Evolutionary conservation across 805 yeast species (phyloP).

Genomic region (Hemisphaericaspora nanyangensis): DNA sequence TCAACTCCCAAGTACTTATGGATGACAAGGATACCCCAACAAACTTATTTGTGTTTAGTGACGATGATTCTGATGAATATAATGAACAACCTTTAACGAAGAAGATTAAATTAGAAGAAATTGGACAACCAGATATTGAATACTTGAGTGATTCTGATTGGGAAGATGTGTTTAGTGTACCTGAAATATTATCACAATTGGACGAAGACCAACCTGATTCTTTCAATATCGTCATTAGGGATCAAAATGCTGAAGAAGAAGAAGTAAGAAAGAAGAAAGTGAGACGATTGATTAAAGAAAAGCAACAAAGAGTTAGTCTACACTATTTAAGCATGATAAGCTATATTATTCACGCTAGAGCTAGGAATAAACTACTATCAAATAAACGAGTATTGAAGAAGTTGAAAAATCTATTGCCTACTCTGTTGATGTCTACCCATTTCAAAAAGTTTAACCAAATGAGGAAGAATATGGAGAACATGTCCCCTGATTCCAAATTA

Average conservation of each 20-base stretch:
- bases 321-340: slow-evolving; percentile 21
- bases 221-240: not conserved
- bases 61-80: slow-evolving; percentile 5
- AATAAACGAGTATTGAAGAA: slow-evolving; percentile 14
- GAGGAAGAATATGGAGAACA: not conserved
- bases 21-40: not conserved
- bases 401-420: slow-evolving; percentile 24
- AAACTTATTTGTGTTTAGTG: slow-evolving; percentile 3
- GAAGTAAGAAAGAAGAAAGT: not conserved
- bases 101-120: not conserved
- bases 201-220: not conserved
- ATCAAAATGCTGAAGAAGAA: not conserved
- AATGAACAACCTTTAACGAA: slow-evolving; percentile 3
- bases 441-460: slow-evolving; percentile 15
- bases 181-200: not conserved
- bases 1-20: no score
- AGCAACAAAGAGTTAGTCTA: slow-evolving; percentile 8
- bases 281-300: slow-evolving; percentile 6
- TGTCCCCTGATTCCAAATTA: not conserved
- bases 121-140: slow-evolving; percentile 6
- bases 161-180: slow-evolving; percentile 14
- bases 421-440: slow-evolving; percentile 11
- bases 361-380: slow-evolving; percentile 20
- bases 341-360: slow-evolving; percentile 18
- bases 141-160: slow-evolving; percentile 12